Base-by-base conservation (phyloP, 768 basidiomycete genomes). In the Crepidotus variabilis region DNA sequence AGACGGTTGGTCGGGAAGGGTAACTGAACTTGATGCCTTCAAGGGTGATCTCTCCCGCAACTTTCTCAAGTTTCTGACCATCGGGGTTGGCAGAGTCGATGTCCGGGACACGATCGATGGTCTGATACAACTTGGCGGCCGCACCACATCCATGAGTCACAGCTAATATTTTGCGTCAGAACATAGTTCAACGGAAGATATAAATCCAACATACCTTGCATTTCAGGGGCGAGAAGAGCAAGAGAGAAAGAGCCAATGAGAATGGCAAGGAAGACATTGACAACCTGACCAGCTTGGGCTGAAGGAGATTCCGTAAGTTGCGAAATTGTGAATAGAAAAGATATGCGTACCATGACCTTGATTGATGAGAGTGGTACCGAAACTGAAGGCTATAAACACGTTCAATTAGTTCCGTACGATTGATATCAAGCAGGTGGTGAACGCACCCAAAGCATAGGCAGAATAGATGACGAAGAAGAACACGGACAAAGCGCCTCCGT, bases 161-260 rank as follows among this genome's bases (percentile, higher is more conserved):
- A 9, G 92, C 90, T 85, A 66, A 36, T 16, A 16, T 2, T 39
- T 43, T 54, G 46, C 39, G 60, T 56, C 55, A 50, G 59, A 39
- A 20, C 10, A 49, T 8, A 35, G 9, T 46, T n/a, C 34, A 23
- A 21, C 10, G 14, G n/a, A 23, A 36, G 24, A 21, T 36, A n/a
- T 6, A 20, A 28, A 2, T 5, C 11, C 11, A 33, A 55, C 72
- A 34, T 50, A 85, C 88, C 86, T 82, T 90, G 89, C 75, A 94
- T 76, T 68, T 97, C 93, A 1, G 96, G 96, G 1, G 90, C 89
- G 52, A 97, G 72, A 65, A 91, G 64, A 2, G 87, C 90, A 54
- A 94, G 76, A n/a, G 92, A 94, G 78, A 98, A 95, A 1, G 92
- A 90, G 64, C 94, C 94, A 63, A 94, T 93, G 43, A 95, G 72